Conservation (phyloP, 768 basidiomycete species). For the Omphalotus guepiniiformis region DNA sequence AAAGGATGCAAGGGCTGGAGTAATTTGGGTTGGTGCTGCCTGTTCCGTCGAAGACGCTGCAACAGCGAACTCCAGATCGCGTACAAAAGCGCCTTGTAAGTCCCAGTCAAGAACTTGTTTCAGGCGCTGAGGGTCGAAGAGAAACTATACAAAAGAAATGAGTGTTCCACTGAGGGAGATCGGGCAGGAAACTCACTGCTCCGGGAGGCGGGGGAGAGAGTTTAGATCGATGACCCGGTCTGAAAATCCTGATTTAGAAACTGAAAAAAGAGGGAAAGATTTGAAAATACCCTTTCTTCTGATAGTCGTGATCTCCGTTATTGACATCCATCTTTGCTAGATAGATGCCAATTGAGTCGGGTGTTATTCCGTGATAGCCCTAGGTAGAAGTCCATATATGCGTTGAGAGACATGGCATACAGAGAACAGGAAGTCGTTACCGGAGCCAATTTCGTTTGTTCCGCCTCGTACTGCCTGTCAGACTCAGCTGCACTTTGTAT, state of each 20-base stretch:
- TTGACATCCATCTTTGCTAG: not conserved
- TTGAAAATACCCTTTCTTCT: not conserved
- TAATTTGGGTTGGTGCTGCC: not conserved
- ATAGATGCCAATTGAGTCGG: not conserved
- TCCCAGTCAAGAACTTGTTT: constrained; percentile 7
- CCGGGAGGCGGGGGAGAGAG: not conserved
- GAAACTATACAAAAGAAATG: not conserved
- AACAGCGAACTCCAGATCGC: constrained; percentile 2
- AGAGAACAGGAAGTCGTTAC: not conserved
- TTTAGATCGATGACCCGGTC: not conserved
- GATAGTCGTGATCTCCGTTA: constrained; percentile 1
- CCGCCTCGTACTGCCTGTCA: not conserved
- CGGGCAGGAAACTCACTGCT: not conserved
- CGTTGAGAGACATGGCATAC: not conserved
- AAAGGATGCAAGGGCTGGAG: constrained; percentile 5
- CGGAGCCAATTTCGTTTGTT: not conserved
- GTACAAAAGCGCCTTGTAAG: constrained; percentile 1
- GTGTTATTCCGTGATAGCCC: not conserved
- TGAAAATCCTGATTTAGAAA: not conserved
- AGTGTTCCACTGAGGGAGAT: not conserved
- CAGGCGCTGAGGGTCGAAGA: constrained; percentile 7
- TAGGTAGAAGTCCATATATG: not conserved
- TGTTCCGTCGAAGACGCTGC: not conserved
- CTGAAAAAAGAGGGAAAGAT: not conserved
- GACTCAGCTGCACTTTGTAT: not conserved